phyloP scores from a whole-genome alignment of 768 basidiomycete genomes.

The Agaricus subrufescens region DNA sequence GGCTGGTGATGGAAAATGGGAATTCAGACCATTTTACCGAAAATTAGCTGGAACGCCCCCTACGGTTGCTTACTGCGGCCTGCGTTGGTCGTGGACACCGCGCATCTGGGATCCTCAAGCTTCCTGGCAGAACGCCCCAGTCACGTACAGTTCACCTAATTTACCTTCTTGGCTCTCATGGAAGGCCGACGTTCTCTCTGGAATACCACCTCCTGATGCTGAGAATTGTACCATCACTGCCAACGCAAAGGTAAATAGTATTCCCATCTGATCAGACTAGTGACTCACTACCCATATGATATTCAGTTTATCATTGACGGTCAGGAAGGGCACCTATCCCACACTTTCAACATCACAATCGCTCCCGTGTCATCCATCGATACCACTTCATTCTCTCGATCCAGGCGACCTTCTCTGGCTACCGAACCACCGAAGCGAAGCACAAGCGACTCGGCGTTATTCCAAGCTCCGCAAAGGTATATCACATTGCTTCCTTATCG shows the following conservation, averaged over 20 bases:
- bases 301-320: conserved; percentile 68
- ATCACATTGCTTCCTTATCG: conserved; percentile 7
- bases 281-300: conserved; percentile 1
- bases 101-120: conserved; percentile 97
- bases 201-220: conserved; percentile 74
- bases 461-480: conserved; percentile 35
- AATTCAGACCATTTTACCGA: conserved; percentile 84
- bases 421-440: conserved; percentile 39
- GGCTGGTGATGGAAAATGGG: conserved; percentile 68
- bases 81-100: conserved; percentile 87
- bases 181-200: conserved; percentile 79
- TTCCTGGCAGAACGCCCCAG: conserved; percentile 72
- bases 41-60: conserved; percentile 84
- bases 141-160: conserved; percentile 74
- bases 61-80: conserved; percentile 72
- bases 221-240: conserved; percentile 72
- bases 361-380: conserved; percentile 55
- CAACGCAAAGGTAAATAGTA: conserved; percentile 60
- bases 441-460: conserved; percentile 45
- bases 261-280: not conserved
- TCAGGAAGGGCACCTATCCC: conserved; percentile 61
- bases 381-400: conserved; percentile 31
- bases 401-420: conserved; percentile 38
- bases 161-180: conserved; percentile 87
- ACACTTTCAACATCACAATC: conserved; percentile 67